Percentiles rank a stretch among this genome's conserved stretches.
These are phyloP conservation scores for Trypanosoma conorhini DNA, from an alignment of 208 protist species.

Conservation along the genomic window DNA sequence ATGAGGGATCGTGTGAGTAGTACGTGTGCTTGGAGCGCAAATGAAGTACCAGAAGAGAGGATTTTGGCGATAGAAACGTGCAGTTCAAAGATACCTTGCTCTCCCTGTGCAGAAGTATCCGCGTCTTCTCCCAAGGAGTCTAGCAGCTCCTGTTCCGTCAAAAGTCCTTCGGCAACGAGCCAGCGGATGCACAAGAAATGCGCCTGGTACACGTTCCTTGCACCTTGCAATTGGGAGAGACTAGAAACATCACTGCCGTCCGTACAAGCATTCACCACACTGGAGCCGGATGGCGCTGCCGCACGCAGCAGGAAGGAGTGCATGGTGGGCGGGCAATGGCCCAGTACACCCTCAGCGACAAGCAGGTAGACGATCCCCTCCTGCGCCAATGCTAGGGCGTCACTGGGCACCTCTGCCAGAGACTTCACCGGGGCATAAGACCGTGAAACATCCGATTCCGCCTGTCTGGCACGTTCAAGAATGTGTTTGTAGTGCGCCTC, in stretches of 20 bases:
- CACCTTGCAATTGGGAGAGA: conserved; percentile 7
- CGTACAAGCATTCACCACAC: conserved; percentile 21
- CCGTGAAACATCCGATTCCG: conserved; percentile 16
- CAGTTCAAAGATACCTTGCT: conserved; percentile 23
- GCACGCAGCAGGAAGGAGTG: conserved; percentile 61
- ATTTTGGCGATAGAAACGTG: conserved; percentile 36
- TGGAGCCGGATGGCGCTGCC: background rate
- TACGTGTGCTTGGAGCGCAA: conserved; percentile 64
- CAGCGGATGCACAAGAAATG: conserved; percentile 34
- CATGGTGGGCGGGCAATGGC: conserved; percentile 70
- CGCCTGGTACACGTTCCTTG: conserved; percentile 18
- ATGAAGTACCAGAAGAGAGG: conserved; percentile 43
- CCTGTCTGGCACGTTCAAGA: conserved; percentile 14
- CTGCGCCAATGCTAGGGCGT: conserved; percentile 41
- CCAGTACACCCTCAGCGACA: conserved; percentile 65
- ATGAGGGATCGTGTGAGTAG: conserved; percentile 57
- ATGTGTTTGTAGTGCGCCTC: conserved; percentile 49
- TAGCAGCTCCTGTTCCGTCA: conserved; percentile 32
- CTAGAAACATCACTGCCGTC: conserved; percentile 28
- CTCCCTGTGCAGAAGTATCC: background rate
- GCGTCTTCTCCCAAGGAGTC: conserved; percentile 12
- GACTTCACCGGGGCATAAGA: conserved; percentile 32
- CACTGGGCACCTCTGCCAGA: conserved; percentile 42
- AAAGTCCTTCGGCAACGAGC: conserved; percentile 26
- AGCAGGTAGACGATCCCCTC: conserved; percentile 66